phyloP scores from a whole-genome alignment of 73 alveolate species.

The Paramecium sonneborni region DNA sequence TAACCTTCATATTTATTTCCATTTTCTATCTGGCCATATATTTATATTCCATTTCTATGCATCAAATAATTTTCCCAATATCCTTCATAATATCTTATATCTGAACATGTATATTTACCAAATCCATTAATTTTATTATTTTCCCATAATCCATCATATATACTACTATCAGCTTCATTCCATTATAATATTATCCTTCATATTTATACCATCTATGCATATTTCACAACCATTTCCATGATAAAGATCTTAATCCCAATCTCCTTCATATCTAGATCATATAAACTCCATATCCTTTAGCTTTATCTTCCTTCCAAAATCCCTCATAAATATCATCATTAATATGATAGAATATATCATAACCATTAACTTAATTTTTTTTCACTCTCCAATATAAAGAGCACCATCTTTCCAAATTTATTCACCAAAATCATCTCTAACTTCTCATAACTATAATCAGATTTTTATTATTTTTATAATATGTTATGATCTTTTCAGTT shows the following conservation, averaged over 20 bases:
- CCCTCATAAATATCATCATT: slow-evolving; percentile 70
- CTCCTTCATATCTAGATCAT: slow-evolving; percentile 64
- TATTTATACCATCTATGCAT: slow-evolving; percentile 74
- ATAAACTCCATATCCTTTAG: slow-evolving; percentile 65
- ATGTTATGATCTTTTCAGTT: background rate
- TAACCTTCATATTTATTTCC: slow-evolving; percentile 45
- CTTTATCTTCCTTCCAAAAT: slow-evolving; percentile 62
- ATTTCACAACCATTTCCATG: slow-evolving; percentile 71
- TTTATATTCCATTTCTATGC: slow-evolving; percentile 75
- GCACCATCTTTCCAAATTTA: slow-evolving; percentile 68
- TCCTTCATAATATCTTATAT: slow-evolving; percentile 75
- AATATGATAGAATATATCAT: slow-evolving; percentile 56
- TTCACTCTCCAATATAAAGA: slow-evolving; percentile 47
- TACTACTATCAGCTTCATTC: slow-evolving; percentile 74
- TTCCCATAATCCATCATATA: slow-evolving; percentile 72
- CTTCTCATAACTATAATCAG: slow-evolving; percentile 75
- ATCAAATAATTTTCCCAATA: slow-evolving; percentile 76
- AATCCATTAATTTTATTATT: slow-evolving; percentile 75
- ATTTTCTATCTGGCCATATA: slow-evolving; percentile 78
- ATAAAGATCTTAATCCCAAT: slow-evolving; percentile 69
- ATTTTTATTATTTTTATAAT: too few relatives aligned
- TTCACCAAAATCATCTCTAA: slow-evolving; percentile 79
- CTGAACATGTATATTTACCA: slow-evolving; percentile 78
- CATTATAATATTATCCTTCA: slow-evolving; percentile 70
- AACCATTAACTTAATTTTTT: slow-evolving; percentile 52